Evolutionary conservation across 345 rosid species (phyloP), one percentile per base, ranked within the genome.

Genomic region (Acer negundo): DNA sequence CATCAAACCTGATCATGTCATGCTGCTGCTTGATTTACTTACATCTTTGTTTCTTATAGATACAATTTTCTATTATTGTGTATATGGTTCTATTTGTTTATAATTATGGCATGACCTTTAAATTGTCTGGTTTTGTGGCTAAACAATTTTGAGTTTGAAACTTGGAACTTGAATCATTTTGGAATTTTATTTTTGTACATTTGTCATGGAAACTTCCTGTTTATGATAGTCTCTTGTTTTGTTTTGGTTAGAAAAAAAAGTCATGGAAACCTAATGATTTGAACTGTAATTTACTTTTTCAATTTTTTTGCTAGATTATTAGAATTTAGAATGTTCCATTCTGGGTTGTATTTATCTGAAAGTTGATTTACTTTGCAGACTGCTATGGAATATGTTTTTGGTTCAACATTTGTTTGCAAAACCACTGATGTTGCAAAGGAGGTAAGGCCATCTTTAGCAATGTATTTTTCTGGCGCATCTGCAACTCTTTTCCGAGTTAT

Each of bases 401-500:
- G 99, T 80, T 93, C 97, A 62, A 94, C 97, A 56, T 96, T 92
- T 82, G 93, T 96, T 77, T 96, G 99, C 93, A 94, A 92, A 86
- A 89, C 85, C 44, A 82, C 74, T 75, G 94, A 94, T 74, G 91
- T 90, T 75, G 98, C 99, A 66, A 88, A 96, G 84, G 94, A 94
- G 97, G 99, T 94, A 88, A 69, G 63, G 22, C 16, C 19, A 22
- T 74, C 17, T 63, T 80, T 75, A 53, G 72, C 2, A 47, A 35
- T 71, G 49, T 19, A 8, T 42, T n/a, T 35, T 77, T 71, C 31
- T 22, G 7, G 38, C 1, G 16, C 59, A 46, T 47, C 53, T 0
- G 35, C 75, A 40, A 59, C 44, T 73, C 62, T 8, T 20, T 59
- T 35, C 0, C 55, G 23, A 3, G 44, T 17, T 24, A 62, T 24